Evolutionary conservation across 2,329 filamentous ascomycete species (phyloP).

Genomic region (Penicillium sp.): DNA sequence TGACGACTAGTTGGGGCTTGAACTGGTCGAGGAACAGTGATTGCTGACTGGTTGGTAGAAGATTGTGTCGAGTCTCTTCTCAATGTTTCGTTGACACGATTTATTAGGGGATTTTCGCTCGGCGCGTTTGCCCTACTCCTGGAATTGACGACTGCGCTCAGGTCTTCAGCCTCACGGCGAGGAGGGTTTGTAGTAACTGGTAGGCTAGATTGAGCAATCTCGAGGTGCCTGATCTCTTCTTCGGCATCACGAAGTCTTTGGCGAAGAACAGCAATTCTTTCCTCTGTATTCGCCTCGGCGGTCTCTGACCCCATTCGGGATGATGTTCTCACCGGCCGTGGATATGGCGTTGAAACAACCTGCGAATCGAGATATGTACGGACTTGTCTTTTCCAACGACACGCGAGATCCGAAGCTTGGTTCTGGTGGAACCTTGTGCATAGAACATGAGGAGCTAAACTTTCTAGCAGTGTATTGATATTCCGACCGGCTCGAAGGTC

Average conservation of each 20-base stretch:
- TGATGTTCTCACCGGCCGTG: not conserved
- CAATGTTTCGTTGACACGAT: not conserved
- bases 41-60: not conserved
- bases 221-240: not conserved
- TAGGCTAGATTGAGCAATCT: not conserved
- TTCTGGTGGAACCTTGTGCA: constrained; percentile 21
- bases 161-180: not conserved
- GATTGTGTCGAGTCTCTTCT: not conserved
- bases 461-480: constrained; percentile 15
- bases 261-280: not conserved
- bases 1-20: not conserved
- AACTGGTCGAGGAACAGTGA: not conserved
- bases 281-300: not conserved
- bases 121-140: not conserved
- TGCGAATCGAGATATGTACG: constrained; percentile 1
- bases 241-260: not conserved
- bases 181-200: not conserved
- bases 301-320: not conserved
- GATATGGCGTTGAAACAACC: not conserved
- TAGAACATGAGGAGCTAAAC: constrained; percentile 24
- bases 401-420: constrained; percentile 13
- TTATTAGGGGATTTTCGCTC: not conserved
- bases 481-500: constrained; percentile 7
- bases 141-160: not conserved
- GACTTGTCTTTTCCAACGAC: constrained; percentile 12